Evolutionary conservation across 1,284 basidiomycete species (phyloP).

Genomic region (Blastosporella zonata): DNA sequence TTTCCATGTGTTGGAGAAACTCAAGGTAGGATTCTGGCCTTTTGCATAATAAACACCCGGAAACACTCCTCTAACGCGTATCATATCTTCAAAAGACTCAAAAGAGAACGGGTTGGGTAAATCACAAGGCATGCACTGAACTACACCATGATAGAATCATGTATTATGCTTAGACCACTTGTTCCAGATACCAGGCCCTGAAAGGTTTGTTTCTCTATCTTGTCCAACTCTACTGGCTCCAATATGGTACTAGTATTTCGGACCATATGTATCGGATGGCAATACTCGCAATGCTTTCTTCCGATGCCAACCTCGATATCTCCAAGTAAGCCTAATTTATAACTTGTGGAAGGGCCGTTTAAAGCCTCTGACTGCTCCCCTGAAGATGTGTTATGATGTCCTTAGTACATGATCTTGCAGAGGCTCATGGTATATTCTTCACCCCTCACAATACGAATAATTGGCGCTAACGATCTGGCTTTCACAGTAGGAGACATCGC

Average conservation of each 20-base stretch:
- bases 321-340: constrained; percentile 68
- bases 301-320: constrained; percentile 71
- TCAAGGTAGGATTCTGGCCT: constrained; percentile 60
- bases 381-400: constrained; percentile 81
- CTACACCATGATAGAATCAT: not conserved
- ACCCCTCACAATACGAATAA: not conserved
- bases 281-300: constrained; percentile 81
- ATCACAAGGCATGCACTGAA: constrained; percentile 57
- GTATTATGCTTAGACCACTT: not conserved
- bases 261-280: constrained; percentile 99
- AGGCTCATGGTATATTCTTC: constrained; percentile 70
- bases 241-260: constrained; percentile 63
- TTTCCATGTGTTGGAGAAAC: constrained; percentile 81
- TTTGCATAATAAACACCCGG: not conserved
- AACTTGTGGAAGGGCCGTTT: too few relatives aligned
- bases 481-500: constrained; percentile 87
- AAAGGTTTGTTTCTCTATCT: constrained; percentile 53
- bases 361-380: not conserved
- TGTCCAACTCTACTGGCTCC: not conserved
- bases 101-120: constrained; percentile 92
- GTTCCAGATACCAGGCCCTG: constrained; percentile 67
- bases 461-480: not conserved
- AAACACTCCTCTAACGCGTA: not conserved
- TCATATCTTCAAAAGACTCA: constrained; percentile 59
- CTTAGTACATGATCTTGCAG: constrained; percentile 93